Conservation (phyloP, 768 basidiomycete genomes). For the Russula ochroleuca region DNA sequence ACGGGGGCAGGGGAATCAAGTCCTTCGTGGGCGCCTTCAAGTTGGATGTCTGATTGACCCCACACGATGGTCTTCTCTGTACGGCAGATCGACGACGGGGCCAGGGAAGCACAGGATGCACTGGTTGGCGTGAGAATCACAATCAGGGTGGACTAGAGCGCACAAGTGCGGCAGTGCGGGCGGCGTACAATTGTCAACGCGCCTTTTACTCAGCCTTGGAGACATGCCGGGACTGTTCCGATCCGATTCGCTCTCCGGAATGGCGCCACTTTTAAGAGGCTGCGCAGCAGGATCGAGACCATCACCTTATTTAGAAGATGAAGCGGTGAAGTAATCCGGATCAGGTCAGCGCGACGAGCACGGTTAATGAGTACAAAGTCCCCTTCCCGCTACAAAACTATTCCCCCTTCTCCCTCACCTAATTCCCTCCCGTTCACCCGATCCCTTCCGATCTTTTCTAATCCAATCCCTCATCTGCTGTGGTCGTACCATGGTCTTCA, state of each 20-base stretch:
- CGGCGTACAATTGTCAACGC: too few relatives aligned
- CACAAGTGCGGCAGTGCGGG: too few relatives aligned
- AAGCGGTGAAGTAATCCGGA: not conserved
- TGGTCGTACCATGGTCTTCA: slow-evolving; percentile 32
- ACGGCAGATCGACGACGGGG: too few relatives aligned
- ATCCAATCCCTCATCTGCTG: not conserved
- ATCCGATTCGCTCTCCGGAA: not conserved
- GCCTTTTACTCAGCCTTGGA: not conserved
- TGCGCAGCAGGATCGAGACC: not conserved
- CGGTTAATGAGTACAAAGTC: too few relatives aligned
- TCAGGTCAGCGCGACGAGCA: not conserved
- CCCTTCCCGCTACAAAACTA: slow-evolving; percentile 1
- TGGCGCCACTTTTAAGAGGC: not conserved
- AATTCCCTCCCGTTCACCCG: not conserved
- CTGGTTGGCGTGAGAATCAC: too few relatives aligned
- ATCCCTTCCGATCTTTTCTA: not conserved
- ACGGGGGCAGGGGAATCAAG: too few relatives aligned
- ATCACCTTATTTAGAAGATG: not conserved
- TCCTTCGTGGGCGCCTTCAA: too few relatives aligned
- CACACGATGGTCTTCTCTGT: too few relatives aligned
- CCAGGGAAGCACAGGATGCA: too few relatives aligned
- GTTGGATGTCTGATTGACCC: too few relatives aligned
- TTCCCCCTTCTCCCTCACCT: not conserved
- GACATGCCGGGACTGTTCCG: not conserved
- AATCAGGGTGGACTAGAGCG: not conserved